These are phyloP conservation scores for Lippia alba DNA, from an alignment of 305 asterid genomes.

Conservation along the genomic window DNA sequence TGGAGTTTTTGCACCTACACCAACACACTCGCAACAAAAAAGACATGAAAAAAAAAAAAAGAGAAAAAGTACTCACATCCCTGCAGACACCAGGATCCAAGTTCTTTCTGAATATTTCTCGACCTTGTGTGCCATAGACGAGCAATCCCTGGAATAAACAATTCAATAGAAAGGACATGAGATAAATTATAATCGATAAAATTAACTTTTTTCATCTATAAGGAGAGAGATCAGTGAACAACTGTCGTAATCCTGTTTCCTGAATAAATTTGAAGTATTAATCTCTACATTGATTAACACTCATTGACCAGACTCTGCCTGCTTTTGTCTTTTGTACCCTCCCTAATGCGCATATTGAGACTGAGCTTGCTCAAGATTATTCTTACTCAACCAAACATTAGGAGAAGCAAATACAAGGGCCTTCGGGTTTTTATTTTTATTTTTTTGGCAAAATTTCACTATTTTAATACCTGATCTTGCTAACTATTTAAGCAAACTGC, in stretches of 20 bases:
- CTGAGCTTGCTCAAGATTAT: no score
- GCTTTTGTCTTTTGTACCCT: not conserved
- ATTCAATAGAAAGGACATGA: conserved; percentile 30
- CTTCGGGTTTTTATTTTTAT: no score
- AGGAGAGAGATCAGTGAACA: conserved; percentile 3
- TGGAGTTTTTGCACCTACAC: conserved; percentile 19
- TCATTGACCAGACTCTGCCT: conserved; percentile 4
- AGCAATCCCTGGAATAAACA: conserved; percentile 83
- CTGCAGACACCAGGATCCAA: conserved; percentile 76
- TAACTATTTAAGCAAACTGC: conserved; percentile 3
- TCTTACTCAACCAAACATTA: no score
- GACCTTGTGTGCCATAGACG: conserved; percentile 92
- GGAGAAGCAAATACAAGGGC: no score
- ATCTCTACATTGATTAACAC: conserved; percentile 16
- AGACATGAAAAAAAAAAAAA: not conserved
- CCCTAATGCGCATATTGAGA: not conserved
- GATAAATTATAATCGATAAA: conserved; percentile 12
- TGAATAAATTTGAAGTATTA: not conserved
- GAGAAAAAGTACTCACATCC: conserved; percentile 60
- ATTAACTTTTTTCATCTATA: conserved; percentile 11
- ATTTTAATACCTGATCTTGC: no score
- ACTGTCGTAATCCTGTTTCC: conserved; percentile 29
- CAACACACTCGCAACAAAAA: not conserved
- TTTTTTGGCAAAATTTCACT: no score
- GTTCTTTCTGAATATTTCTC: conserved; percentile 81